phyloP scores from a whole-genome alignment of 73 alveolate genomes.

The Tetrahymena borealis region DNA sequence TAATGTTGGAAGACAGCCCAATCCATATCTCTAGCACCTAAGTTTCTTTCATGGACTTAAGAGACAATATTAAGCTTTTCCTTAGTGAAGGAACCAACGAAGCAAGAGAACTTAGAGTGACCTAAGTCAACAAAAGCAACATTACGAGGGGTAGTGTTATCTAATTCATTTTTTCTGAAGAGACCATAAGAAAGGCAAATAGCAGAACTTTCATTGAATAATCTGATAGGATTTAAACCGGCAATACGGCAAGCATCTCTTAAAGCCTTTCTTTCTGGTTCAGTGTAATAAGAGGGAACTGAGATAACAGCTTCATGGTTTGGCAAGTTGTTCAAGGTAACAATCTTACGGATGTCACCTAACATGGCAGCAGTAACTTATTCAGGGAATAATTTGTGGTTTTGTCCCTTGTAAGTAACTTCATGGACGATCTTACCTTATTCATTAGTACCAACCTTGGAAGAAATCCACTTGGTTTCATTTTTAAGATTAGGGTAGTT shows the following conservation, averaged over 20 bases:
- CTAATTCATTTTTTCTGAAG: conserved; percentile 84
- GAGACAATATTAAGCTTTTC: conserved; percentile 75
- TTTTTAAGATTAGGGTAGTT: conserved; percentile 60
- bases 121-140: conserved; percentile 95
- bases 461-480: conserved; percentile 65
- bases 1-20: conserved; percentile 67
- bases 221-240: conserved; percentile 71
- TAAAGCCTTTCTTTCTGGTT: conserved; percentile 89
- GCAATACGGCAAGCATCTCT: conserved; percentile 86
- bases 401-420: conserved; percentile 60
- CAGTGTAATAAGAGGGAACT: conserved; percentile 86
- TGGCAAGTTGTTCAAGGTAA: conserved; percentile 50
- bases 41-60: conserved; percentile 77
- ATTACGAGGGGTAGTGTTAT: conserved; percentile 72
- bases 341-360: conserved; percentile 47
- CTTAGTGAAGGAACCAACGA: conserved; percentile 81
- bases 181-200: conserved; percentile 94
- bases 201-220: conserved; percentile 96
- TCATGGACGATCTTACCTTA: conserved; percentile 53
- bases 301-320: conserved; percentile 29
- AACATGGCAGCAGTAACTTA: conserved; percentile 66
- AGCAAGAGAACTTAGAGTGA: conserved; percentile 81
- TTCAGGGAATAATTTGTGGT: conserved; percentile 62
- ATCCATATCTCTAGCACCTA: conserved; percentile 95
- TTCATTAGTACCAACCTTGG: conserved; percentile 39